A percentile compares a stretch with the other conserved stretches of the same genome.
Conservation (phyloP, 2,329 filamentous ascomycete species). For the Pseudogymnoascus sp. region DNA sequence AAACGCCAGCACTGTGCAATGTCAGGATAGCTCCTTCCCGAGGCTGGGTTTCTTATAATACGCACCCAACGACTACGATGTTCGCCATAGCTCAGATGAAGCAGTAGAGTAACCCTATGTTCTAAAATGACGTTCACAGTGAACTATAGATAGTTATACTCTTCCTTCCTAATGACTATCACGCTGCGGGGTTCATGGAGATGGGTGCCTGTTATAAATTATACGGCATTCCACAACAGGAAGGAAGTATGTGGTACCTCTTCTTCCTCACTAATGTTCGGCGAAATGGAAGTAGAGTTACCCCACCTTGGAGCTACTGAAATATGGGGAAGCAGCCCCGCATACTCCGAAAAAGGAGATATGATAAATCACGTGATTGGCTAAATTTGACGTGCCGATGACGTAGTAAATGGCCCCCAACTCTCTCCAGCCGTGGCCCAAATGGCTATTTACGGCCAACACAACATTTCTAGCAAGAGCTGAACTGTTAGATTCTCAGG, state of each 20-base stretch:
- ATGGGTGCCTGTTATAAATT: neutral
- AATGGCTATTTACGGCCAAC: neutral
- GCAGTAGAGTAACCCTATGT: neutral
- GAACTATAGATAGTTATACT: neutral
- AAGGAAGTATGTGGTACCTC: neutral
- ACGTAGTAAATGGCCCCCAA: neutral
- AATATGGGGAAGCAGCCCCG: conserved; percentile 3
- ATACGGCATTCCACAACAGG: neutral
- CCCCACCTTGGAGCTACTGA: neutral
- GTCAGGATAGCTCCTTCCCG: neutral
- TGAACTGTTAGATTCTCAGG: neutral
- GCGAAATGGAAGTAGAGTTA: conserved; percentile 1
- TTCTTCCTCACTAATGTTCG: neutral
- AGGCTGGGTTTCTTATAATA: conserved; percentile 8
- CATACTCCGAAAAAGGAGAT: neutral
- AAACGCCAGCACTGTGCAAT: conserved; percentile 50
- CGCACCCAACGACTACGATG: conserved; percentile 33
- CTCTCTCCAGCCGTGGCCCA: neutral
- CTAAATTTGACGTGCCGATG: neutral
- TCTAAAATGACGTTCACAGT: neutral
- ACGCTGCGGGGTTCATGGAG: neutral
- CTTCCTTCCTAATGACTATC: neutral
- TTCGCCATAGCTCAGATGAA: conserved; percentile 18
- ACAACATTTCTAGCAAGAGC: neutral
- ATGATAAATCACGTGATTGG: neutral